Percentiles rank a stretch among this genome's conserved stretches.
Conservation (phyloP, 176 grass and related monocot species). For the Triticum monococcum region DNA sequence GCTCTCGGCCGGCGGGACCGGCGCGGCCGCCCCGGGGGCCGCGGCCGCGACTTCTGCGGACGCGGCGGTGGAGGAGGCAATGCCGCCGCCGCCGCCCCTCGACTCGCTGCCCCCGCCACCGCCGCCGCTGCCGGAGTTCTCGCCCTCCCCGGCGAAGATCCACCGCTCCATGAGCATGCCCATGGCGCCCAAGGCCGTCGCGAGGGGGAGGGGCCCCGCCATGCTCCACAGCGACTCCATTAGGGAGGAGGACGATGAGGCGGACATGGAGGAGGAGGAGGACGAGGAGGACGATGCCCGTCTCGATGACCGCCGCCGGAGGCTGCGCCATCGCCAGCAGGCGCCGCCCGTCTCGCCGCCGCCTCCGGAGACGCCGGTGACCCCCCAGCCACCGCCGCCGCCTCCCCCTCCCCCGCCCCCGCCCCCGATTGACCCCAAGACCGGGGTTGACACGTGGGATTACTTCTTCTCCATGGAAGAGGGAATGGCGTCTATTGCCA, state of each 20-base stretch:
- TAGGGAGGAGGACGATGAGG: conserved; percentile 64
- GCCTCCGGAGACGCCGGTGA: conserved; percentile 39
- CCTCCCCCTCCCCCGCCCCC: conserved; percentile 28
- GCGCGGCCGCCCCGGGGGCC: background rate
- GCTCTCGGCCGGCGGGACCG: background rate
- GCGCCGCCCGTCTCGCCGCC: conserved; percentile 33
- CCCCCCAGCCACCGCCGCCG: conserved; percentile 34
- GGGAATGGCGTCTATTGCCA: conserved; percentile 58
- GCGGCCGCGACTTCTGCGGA: background rate
- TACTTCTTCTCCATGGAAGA: conserved; percentile 90
- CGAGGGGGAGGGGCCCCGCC: conserved; percentile 33
- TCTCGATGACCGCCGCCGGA: conserved; percentile 43
- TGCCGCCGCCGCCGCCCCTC: conserved; percentile 46
- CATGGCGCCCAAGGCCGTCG: conserved; percentile 38
- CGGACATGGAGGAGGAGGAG: conserved; percentile 17
- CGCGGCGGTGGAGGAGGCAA: background rate
- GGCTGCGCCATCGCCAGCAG: conserved; percentile 36
- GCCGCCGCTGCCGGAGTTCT: conserved; percentile 82
- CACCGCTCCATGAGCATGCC: conserved; percentile 92
- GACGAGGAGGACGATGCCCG: conserved; percentile 52
- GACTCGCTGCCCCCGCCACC: conserved; percentile 71
- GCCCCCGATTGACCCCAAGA: conserved; percentile 31
- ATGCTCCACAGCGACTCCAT: conserved; percentile 53
- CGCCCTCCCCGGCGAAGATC: conserved; percentile 74
- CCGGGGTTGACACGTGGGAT: conserved; percentile 62